Percentiles rank a stretch among this genome's conserved stretches.
Conservation (phyloP, 2,329 filamentous ascomycete genomes). For the Colletotrichum tropicale region DNA sequence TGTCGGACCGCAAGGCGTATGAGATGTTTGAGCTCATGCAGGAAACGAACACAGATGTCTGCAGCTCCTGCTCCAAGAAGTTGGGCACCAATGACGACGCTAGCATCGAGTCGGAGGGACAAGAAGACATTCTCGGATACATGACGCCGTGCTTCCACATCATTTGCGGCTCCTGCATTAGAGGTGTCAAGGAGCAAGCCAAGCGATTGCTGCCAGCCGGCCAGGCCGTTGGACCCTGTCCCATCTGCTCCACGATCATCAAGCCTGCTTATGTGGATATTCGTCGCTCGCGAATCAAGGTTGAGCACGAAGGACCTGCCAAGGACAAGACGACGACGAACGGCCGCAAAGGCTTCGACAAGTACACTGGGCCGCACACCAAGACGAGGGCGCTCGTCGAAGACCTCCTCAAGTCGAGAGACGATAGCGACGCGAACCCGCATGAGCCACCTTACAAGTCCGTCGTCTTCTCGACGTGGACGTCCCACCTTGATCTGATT, state of each 20-base stretch:
- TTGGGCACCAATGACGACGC: conserved; percentile 62
- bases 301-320: conserved; percentile 59
- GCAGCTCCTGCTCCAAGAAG: conserved; percentile 71
- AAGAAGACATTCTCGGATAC: conserved; percentile 72
- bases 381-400: conserved; percentile 85
- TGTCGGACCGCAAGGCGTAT: conserved; percentile 77
- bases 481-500: conserved; percentile 90
- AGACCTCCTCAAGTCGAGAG: conserved; percentile 70
- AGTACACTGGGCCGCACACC: conserved; percentile 86
- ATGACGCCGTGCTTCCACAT: conserved; percentile 91
- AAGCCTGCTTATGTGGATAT: conserved; percentile 72
- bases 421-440: conserved; percentile 64
- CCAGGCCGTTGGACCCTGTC: conserved; percentile 61
- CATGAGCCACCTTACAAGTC: conserved; percentile 83
- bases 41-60: conserved; percentile 79
- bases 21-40: conserved; percentile 85
- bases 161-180: conserved; percentile 77
- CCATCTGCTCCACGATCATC: conserved; percentile 69
- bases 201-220: conserved; percentile 39
- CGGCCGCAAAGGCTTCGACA: conserved; percentile 50
- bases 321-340: conserved; percentile 27
- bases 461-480: conserved; percentile 97
- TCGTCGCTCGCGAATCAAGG: conserved; percentile 62
- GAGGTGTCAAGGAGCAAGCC: conserved; percentile 60
- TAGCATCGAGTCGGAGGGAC: conserved; percentile 61